Evolutionary conservation across 345 rosid species (phyloP), one percentile per base, ranked within the genome.

Genomic region (Reutealis trisperma): DNA sequence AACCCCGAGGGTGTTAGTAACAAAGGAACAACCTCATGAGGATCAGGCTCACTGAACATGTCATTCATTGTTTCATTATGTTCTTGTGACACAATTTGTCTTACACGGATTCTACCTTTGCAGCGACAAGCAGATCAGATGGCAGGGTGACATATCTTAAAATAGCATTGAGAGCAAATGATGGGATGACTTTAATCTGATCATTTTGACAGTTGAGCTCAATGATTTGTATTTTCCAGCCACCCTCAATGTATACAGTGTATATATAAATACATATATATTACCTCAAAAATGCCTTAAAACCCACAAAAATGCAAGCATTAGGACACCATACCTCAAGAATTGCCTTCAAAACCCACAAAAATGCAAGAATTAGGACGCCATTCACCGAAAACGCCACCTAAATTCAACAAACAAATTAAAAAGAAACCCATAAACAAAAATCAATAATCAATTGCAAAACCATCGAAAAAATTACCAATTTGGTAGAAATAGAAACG

Each of bases 261-360:
- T 34, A 27, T 27, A 27, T 27, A 27, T 27, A 27, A 0, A 27
- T 27, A 27, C 30, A n/a, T n/a, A n/a, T n/a, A n/a, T n/a, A n/a
- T n/a, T n/a, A n/a, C n/a, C n/a, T n/a, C 97, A 67, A 94, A 95
- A 85, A 94, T 47, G 97, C 98, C 84, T 90, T 94, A 90, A 77
- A 72, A 94, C 78, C 98, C 98, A 91, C 84, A 95, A 76, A 81
- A 95, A 91, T 8, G 97, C 89, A 81, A 91, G 91, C 68, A 91
- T 71, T 30, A 94, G 84, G 61, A 91, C 93, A 41, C 97, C 99
- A 70, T 91, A 91, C 98, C 97, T 93, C 97, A 67, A 94, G 97
- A 85, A 94, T 91, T 47, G 97, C 98, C 84, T 90, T 94, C 85
- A 90, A 77, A 72, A 94, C 78, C 98, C 98, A 91, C 84, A 95